Base-by-base conservation (phyloP, 148 eudicot species). In the Polygonum aviculare region DNA sequence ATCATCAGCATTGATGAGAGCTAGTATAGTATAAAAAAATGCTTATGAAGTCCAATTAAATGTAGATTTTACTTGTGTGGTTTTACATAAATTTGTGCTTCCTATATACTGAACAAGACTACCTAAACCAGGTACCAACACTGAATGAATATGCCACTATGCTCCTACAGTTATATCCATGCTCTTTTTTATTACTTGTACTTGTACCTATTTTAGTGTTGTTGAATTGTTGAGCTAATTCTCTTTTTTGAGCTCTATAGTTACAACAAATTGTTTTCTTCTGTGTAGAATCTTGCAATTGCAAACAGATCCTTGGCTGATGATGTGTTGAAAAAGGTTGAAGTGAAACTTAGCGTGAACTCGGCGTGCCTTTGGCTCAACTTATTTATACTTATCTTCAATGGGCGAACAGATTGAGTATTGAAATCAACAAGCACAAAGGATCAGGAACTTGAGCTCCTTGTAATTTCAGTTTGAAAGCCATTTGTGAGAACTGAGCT, bases 311-410 rank as follows among this genome's bases (percentile, higher is more conserved):
- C 96, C 12, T 83, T 94, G 91, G 94, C 88, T 67, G 96, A 94
- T 63, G 98, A 94, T 84, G 95, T 92, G 63, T 86, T 90, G 76
- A 90, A 81, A 74, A 94, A 94, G 77, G 97, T 92, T 50, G 80
- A 82, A 3, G 97, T 94, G 73, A 88, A 87, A 82, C 98, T 97
- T n/a, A 90, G 92, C 79, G 98, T 0, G 98, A 94, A 75, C 83
- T 94, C 15, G 92, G 87, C 18, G 98, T 94, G 65, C 88, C 97
- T 60, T 75, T 94, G 72, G 77, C 98, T 78, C 98, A 92, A 84
- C 88, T 94, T 70, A 96, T 96, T 74, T 26, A 26, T 26, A 26
- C 31, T 26, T 26, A 26, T 26, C 1, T 26, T 26, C 31, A 26
- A 26, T 26, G 31, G 26, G 60, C 60, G 60, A 67, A 36, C 19